Evolutionary conservation across 2,329 filamentous ascomycete species (phyloP).

Genomic region (Samsoniella hepiali): DNA sequence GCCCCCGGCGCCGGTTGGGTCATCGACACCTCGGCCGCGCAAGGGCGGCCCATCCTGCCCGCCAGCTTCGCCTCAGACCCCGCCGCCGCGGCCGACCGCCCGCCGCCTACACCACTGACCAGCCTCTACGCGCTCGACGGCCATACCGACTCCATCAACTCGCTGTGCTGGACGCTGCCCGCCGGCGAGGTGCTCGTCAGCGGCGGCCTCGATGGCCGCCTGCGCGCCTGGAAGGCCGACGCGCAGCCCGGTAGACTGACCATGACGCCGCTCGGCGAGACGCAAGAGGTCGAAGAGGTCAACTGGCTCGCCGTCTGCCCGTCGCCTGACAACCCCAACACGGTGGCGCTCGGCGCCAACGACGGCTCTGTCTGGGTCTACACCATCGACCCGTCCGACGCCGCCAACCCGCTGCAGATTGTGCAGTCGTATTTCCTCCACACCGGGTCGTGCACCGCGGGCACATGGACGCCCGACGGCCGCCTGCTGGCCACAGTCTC

Average conservation of each 20-base stretch:
- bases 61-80: constrained; percentile 69
- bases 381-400: constrained; percentile 67
- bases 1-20: constrained; percentile 79
- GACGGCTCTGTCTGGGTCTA: constrained; percentile 97
- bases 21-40: constrained; percentile 68
- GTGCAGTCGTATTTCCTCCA: constrained; percentile 92
- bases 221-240: constrained; percentile 65
- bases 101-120: constrained; percentile 54
- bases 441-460: constrained; percentile 80
- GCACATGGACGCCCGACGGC: constrained; percentile 86
- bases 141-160: constrained; percentile 87
- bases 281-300: constrained; percentile 89
- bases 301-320: constrained; percentile 86
- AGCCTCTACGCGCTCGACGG: constrained; percentile 76
- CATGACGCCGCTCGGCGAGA: constrained; percentile 66
- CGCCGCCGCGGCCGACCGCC: constrained; percentile 49
- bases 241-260: constrained; percentile 43
- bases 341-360: constrained; percentile 79
- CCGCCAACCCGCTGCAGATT: constrained; percentile 65
- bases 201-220: constrained; percentile 79
- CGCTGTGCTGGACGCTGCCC: constrained; percentile 79
- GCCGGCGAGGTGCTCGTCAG: constrained; percentile 81
- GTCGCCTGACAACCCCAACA: constrained; percentile 67
- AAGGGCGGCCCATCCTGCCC: constrained; percentile 66
- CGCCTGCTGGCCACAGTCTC: constrained; percentile 81